Percentiles rank a stretch among this genome's conserved stretches.
Conservation (phyloP, 108 stramenopile genomes). For the Cyclotella choctawhatcheeana region DNA sequence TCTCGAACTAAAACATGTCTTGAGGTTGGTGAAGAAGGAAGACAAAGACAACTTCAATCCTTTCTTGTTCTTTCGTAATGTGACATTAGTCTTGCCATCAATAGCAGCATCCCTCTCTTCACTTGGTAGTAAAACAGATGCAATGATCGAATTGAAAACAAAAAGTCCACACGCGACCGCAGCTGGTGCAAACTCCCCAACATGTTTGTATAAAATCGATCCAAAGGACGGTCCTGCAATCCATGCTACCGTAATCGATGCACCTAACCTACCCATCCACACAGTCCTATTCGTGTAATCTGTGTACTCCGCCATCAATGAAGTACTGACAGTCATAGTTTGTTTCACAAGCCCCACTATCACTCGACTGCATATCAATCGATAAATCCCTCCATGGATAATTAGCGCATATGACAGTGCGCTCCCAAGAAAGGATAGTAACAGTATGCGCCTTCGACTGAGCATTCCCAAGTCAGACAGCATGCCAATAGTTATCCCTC, state of each 20-base stretch:
- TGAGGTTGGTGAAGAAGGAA: slow-evolving; percentile 56
- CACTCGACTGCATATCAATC: slow-evolving; percentile 73
- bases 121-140: slow-evolving; percentile 51
- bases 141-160: slow-evolving; percentile 61
- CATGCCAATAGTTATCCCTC: slow-evolving; percentile 81
- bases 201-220: slow-evolving; percentile 67
- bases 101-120: slow-evolving; percentile 11
- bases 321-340: slow-evolving; percentile 92
- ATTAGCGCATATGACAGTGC: slow-evolving; percentile 85
- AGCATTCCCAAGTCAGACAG: slow-evolving; percentile 76
- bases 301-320: slow-evolving; percentile 72
- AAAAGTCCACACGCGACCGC: slow-evolving; percentile 62
- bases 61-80: slow-evolving; percentile 18
- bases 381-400: slow-evolving; percentile 59
- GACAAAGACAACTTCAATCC: slow-evolving; percentile 23
- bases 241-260: slow-evolving; percentile 73
- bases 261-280: slow-evolving; percentile 68
- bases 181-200: slow-evolving; percentile 63
- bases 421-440: slow-evolving; percentile 87
- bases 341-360: slow-evolving; percentile 94
- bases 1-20: slow-evolving; percentile 59
- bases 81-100: background rate
- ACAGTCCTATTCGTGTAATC: slow-evolving; percentile 54
- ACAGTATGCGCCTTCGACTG: slow-evolving; percentile 64
- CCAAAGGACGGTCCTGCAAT: slow-evolving; percentile 81